Conservation (phyloP, 2,329 filamentous ascomycete genomes). For the Xylariaceae sp. region DNA sequence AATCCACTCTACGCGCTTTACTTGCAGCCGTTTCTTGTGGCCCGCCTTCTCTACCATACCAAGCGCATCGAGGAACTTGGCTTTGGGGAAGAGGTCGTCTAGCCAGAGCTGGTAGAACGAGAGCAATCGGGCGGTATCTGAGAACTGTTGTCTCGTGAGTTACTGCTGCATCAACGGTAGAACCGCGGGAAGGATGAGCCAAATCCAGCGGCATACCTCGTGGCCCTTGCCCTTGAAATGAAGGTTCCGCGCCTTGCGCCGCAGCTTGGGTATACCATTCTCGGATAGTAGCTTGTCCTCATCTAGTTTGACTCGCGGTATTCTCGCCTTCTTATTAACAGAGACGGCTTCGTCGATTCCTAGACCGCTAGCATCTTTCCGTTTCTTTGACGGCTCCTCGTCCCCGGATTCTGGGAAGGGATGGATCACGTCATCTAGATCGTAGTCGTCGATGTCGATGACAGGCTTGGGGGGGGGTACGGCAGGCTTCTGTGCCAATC, state of each 20-base stretch:
- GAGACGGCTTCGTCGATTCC: slow-evolving; percentile 86
- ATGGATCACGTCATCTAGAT: slow-evolving; percentile 50
- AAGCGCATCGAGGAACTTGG: slow-evolving; percentile 86
- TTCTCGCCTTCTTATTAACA: slow-evolving; percentile 67
- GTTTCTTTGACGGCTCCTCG: slow-evolving; percentile 42
- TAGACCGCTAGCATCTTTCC: slow-evolving; percentile 50
- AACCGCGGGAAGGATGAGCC: neutral
- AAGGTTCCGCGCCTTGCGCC: slow-evolving; percentile 64
- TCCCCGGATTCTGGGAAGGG: slow-evolving; percentile 44
- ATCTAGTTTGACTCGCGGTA: slow-evolving; percentile 79
- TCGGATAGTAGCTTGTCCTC: slow-evolving; percentile 79
- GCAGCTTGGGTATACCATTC: slow-evolving; percentile 77
- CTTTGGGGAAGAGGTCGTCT: slow-evolving; percentile 91
- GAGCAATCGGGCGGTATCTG: slow-evolving; percentile 74
- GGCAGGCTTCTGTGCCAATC: slow-evolving; percentile 18
- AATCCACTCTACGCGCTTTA: slow-evolving; percentile 77
- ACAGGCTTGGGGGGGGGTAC: slow-evolving; percentile 42
- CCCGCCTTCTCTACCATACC: slow-evolving; percentile 90
- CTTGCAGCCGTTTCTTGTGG: slow-evolving; percentile 73
- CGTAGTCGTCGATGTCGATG: slow-evolving; percentile 73
- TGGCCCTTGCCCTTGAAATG: slow-evolving; percentile 91
- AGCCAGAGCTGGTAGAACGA: slow-evolving; percentile 96
- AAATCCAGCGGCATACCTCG: slow-evolving; percentile 54
- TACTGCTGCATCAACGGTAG: neutral
- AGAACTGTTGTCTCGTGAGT: slow-evolving; percentile 56